Evolutionary conservation across 2,329 filamentous ascomycete genomes (phyloP).

Genomic region (Cladophialophora exuberans): DNA sequence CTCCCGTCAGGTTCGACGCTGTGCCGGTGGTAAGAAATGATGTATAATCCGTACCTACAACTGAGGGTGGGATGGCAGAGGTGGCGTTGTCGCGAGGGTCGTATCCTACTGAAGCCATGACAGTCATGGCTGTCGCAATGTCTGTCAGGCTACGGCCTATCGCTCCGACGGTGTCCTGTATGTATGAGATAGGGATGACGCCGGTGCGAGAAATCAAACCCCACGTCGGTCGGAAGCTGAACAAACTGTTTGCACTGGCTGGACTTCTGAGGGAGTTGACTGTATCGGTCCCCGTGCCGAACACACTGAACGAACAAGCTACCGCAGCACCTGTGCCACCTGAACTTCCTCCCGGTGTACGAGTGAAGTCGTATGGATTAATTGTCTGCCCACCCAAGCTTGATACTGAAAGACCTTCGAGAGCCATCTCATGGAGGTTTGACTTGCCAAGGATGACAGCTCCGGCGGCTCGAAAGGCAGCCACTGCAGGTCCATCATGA

Average conservation of each 20-base stretch:
- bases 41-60: slow-evolving; percentile 52
- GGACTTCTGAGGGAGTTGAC: slow-evolving; percentile 40
- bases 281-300: slow-evolving; percentile 41
- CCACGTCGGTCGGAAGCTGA: slow-evolving; percentile 40
- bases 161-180: slow-evolving; percentile 33
- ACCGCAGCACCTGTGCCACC: slow-evolving; percentile 40
- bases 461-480: slow-evolving; percentile 54
- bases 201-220: slow-evolving; percentile 37
- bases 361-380: slow-evolving; percentile 66
- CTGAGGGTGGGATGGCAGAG: slow-evolving; percentile 45
- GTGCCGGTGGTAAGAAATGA: slow-evolving; percentile 40
- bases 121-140: slow-evolving; percentile 54
- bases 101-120: slow-evolving; percentile 57
- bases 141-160: slow-evolving; percentile 51
- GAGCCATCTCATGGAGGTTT: slow-evolving; percentile 66
- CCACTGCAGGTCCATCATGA: slow-evolving; percentile 55
- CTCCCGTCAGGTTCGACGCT: slow-evolving; percentile 39
- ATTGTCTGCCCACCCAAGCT: slow-evolving; percentile 66
- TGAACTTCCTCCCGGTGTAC: slow-evolving; percentile 56
- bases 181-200: slow-evolving; percentile 36
- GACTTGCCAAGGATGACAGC: slow-evolving; percentile 64
- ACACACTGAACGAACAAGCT: slow-evolving; percentile 39
- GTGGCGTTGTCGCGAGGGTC: slow-evolving; percentile 59
- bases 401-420: slow-evolving; percentile 66
- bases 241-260: slow-evolving; percentile 38